Evolutionary conservation across 1,284 basidiomycete genomes (phyloP).

Genomic region (Pseudozyma pruni): DNA sequence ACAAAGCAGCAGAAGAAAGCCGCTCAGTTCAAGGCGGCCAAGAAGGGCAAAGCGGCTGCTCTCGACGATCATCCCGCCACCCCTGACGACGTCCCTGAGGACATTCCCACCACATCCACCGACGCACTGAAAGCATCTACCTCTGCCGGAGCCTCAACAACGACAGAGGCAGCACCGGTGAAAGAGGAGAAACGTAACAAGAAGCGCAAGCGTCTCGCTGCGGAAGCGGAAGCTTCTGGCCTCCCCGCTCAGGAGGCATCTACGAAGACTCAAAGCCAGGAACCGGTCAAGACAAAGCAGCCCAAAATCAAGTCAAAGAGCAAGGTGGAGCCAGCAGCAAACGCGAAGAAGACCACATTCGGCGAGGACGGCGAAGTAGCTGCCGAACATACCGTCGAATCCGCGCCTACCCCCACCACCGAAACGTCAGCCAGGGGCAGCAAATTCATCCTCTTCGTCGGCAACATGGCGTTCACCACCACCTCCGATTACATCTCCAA

Average conservation of each 20-base stretch:
- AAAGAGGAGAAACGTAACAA: slow-evolving; percentile 40
- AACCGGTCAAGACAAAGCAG: slow-evolving; percentile 17
- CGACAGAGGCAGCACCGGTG: slow-evolving; percentile 11
- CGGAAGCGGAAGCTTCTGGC: slow-evolving; percentile 21
- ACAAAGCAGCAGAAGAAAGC: slow-evolving; percentile 63
- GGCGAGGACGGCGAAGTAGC: slow-evolving; percentile 44
- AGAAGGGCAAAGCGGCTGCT: slow-evolving; percentile 39
- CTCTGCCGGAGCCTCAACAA: not conserved
- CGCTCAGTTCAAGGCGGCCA: slow-evolving; percentile 48
- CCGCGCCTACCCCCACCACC: slow-evolving; percentile 3
- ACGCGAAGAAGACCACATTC: slow-evolving; percentile 42
- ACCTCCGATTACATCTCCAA: slow-evolving; percentile 57
- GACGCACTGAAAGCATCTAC: slow-evolving; percentile 9
- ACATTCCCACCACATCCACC: slow-evolving; percentile 3
- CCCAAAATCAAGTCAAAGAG: slow-evolving; percentile 12
- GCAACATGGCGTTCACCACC: slow-evolving; percentile 66
- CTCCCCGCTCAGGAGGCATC: slow-evolving; percentile 3
- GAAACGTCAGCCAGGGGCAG: slow-evolving; percentile 15
- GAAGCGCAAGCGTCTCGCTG: slow-evolving; percentile 50
- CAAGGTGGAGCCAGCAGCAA: slow-evolving; percentile 8
- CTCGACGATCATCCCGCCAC: slow-evolving; percentile 28
- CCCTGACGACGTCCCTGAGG: slow-evolving; percentile 24
- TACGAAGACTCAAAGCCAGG: slow-evolving; percentile 5
- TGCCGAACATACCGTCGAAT: slow-evolving; percentile 14
- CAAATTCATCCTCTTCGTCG: slow-evolving; percentile 64